phyloP scores from a whole-genome alignment of 257 asterid genomes.

The Gentiana macrophylla region DNA sequence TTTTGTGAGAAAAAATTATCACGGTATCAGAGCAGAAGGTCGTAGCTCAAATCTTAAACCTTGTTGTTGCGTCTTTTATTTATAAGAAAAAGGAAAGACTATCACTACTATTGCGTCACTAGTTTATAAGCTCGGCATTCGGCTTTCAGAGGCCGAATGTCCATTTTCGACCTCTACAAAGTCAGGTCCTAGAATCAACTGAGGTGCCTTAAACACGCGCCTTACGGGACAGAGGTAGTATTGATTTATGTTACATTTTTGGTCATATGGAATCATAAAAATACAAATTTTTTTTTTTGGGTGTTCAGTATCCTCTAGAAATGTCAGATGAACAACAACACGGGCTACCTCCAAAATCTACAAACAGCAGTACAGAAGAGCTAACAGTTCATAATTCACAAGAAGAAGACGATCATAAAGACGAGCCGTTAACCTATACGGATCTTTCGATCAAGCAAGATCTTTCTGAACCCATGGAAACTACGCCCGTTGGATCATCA shows the following conservation, averaged over 20 bases:
- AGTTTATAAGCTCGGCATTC: too few relatives aligned
- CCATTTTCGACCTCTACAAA: too few relatives aligned
- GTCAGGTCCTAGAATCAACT: too few relatives aligned
- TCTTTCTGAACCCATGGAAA: constrained; percentile 26
- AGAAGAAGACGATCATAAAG: constrained; percentile 15
- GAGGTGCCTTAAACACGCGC: neutral
- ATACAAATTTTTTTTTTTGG: constrained; percentile 17
- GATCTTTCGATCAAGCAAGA: constrained; percentile 55
- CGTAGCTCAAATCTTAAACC: too few relatives aligned
- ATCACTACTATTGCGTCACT: too few relatives aligned
- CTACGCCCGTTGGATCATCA: constrained; percentile 11
- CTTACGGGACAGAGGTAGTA: neutral
- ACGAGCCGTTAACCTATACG: constrained; percentile 32
- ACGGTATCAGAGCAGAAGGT: neutral
- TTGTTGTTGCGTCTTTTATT: too few relatives aligned
- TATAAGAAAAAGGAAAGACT: too few relatives aligned
- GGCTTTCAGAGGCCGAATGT: too few relatives aligned
- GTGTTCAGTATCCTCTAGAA: constrained; percentile 33
- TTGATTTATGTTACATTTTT: constrained; percentile 1
- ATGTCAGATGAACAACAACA: constrained; percentile 27
- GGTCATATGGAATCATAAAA: neutral
- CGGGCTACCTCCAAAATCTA: constrained; percentile 25
- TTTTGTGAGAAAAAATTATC: neutral
- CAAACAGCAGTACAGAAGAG: constrained; percentile 27
- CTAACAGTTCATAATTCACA: constrained; percentile 17